These are phyloP conservation scores for Aspergillus sp. DNA, from an alignment of 2,329 filamentous ascomycete species.

Conservation along the genomic window DNA sequence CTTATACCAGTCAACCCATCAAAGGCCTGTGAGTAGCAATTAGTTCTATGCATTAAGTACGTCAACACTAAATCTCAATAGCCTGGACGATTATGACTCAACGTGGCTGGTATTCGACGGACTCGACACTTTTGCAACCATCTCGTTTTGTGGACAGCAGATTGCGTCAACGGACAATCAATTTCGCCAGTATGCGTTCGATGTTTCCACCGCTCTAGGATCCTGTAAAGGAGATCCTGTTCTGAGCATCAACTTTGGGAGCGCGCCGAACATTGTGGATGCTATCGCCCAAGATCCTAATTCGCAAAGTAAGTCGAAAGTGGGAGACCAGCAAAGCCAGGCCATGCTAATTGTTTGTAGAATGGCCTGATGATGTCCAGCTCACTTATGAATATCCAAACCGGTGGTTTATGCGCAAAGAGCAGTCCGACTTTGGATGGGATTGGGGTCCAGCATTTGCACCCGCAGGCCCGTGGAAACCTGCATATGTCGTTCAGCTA, in stretches of 20 bases:
- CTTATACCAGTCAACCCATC: constrained; percentile 56
- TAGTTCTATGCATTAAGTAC: too few species aligned
- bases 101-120: constrained; percentile 64
- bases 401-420: constrained; percentile 60
- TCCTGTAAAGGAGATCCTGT: constrained; percentile 45
- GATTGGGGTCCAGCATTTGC: constrained; percentile 64
- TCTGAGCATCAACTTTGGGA: constrained; percentile 59
- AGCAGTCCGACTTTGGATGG: constrained; percentile 67
- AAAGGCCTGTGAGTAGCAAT: constrained; percentile 39
- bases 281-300: constrained; percentile 54
- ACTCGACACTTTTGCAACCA: constrained; percentile 62
- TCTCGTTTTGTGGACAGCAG: constrained; percentile 57
- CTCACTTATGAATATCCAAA: constrained; percentile 55
- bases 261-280: constrained; percentile 56
- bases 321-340: not conserved
- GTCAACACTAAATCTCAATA: constrained; percentile 5
- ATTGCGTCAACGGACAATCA: constrained; percentile 63
- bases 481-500: constrained; percentile 59
- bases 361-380: constrained; percentile 55
- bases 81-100: constrained; percentile 35
- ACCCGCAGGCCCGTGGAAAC: constrained; percentile 65
- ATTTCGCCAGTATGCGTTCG: constrained; percentile 63
- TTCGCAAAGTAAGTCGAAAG: constrained; percentile 43
- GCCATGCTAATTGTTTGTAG: constrained; percentile 23
- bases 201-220: constrained; percentile 52